phyloP scores from a whole-genome alignment of 2,329 filamentous ascomycete species.

The Sphaerostilbella broomeana region DNA sequence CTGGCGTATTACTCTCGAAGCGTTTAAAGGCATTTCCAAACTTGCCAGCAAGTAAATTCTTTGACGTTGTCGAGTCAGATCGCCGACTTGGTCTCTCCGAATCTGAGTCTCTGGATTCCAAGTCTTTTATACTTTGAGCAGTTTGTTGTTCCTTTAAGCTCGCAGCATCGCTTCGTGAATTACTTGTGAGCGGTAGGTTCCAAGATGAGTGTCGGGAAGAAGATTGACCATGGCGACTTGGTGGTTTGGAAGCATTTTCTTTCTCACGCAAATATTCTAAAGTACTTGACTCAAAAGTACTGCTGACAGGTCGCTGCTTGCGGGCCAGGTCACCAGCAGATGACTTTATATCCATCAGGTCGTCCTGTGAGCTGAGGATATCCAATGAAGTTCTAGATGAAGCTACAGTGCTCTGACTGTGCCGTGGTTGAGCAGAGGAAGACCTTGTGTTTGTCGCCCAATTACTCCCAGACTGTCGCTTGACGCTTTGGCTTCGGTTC shows the following conservation, averaged over 20 bases:
- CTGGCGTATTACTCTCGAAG: slow-evolving; percentile 59
- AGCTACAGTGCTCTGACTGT: slow-evolving; percentile 14
- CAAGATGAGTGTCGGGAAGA: slow-evolving; percentile 15
- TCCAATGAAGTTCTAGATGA: slow-evolving; percentile 17
- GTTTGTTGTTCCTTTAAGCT: slow-evolving; percentile 73
- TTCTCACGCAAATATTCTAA: slow-evolving; percentile 75
- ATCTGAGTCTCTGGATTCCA: slow-evolving; percentile 43
- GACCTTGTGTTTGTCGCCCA: slow-evolving; percentile 8
- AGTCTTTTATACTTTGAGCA: slow-evolving; percentile 66
- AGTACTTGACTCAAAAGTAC: slow-evolving; percentile 70
- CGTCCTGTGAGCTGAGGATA: slow-evolving; percentile 17
- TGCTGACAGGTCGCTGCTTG: slow-evolving; percentile 69
- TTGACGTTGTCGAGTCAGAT: slow-evolving; percentile 67
- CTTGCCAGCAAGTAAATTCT: slow-evolving; percentile 76
- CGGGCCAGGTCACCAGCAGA: slow-evolving; percentile 27
- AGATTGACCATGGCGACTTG: slow-evolving; percentile 21
- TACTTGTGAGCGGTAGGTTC: slow-evolving; percentile 35
- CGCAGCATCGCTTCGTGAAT: slow-evolving; percentile 21
- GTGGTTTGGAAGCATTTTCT: slow-evolving; percentile 49
- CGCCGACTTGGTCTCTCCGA: slow-evolving; percentile 57
- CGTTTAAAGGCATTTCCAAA: slow-evolving; percentile 92
- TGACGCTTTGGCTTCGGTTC: slow-evolving; percentile 5
- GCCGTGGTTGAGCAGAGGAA: slow-evolving; percentile 18
- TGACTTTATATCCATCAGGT: slow-evolving; percentile 16
- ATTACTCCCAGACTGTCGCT: slow-evolving; percentile 5